Conservation (phyloP, 164 flowering plant genomes). For the Platanus orientalis region DNA sequence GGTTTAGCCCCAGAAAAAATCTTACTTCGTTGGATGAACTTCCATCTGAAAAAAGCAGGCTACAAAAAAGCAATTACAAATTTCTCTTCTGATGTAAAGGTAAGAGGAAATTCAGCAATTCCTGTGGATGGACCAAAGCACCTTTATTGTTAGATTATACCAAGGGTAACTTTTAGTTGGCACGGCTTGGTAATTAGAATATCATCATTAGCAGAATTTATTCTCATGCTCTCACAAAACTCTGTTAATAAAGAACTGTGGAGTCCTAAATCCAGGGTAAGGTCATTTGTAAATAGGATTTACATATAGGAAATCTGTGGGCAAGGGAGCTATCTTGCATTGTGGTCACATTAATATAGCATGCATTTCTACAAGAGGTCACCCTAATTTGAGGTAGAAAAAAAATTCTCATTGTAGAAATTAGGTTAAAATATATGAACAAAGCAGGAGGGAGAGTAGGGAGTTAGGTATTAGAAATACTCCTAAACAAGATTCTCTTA, state of each 20-base stretch:
- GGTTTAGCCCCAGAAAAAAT: constrained; percentile 82
- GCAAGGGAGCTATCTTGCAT: not conserved
- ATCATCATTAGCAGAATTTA: not conserved
- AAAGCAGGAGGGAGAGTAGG: too few relatives aligned
- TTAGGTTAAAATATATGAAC: too few relatives aligned
- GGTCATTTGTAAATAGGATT: not conserved
- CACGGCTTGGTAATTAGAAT: not conserved
- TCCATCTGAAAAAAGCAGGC: constrained; percentile 79
- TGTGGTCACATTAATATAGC: too few relatives aligned
- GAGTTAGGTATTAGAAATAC: too few relatives aligned
- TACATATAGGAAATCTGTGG: not conserved
- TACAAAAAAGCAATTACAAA: constrained; percentile 66
- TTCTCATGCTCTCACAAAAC: not conserved
- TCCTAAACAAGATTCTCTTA: too few relatives aligned
- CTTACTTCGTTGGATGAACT: constrained; percentile 87
- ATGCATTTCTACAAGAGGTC: too few relatives aligned
- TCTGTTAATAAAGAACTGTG: not conserved
- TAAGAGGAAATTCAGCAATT: constrained; percentile 17
- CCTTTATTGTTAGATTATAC: not conserved
- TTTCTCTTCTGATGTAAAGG: constrained; percentile 87
- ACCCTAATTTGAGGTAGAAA: too few relatives aligned
- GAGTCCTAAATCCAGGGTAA: not conserved
- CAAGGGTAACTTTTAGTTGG: not conserved
- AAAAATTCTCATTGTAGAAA: too few relatives aligned
- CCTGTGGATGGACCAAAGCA: not conserved